Evolutionary conservation across 2,329 filamentous ascomycete genomes (phyloP).

Genomic region (Claviceps africana): DNA sequence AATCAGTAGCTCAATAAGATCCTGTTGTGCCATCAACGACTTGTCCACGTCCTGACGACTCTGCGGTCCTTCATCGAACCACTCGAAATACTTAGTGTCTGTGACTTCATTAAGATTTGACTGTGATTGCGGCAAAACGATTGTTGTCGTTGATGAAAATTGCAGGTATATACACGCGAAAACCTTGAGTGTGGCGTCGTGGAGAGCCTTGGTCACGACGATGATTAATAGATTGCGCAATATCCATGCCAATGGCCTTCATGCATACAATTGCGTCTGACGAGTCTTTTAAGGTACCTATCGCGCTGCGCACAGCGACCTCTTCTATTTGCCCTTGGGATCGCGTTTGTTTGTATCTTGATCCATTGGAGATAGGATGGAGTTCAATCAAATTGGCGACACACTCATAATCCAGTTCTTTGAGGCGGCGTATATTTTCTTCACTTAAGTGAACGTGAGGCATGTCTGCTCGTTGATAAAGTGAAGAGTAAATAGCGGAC

Average conservation of each 20-base stretch:
- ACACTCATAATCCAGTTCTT: background rate
- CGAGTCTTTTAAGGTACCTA: background rate
- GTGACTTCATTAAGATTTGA: background rate
- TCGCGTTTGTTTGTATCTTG: background rate
- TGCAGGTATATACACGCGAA: background rate
- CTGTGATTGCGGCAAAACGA: background rate
- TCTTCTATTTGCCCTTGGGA: background rate
- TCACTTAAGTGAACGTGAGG: background rate
- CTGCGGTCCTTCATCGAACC: background rate
- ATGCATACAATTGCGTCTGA: background rate
- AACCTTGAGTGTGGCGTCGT: slow-evolving; percentile 4
- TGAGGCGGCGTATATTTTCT: background rate
- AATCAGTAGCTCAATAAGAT: slow-evolving; percentile 1
- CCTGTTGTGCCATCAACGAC: background rate
- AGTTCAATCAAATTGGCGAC: background rate
- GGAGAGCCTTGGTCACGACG: slow-evolving; percentile 1
- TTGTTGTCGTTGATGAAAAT: background rate
- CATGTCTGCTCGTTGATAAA: background rate
- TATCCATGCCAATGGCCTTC: background rate
- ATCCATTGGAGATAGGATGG: background rate
- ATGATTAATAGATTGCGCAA: background rate
- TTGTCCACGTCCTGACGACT: background rate
- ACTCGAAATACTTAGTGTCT: background rate
- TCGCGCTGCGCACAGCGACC: background rate
- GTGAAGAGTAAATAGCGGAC: too few species aligned